Conservation (phyloP, 140 eudicot species). For the Anethum foeniculum region DNA sequence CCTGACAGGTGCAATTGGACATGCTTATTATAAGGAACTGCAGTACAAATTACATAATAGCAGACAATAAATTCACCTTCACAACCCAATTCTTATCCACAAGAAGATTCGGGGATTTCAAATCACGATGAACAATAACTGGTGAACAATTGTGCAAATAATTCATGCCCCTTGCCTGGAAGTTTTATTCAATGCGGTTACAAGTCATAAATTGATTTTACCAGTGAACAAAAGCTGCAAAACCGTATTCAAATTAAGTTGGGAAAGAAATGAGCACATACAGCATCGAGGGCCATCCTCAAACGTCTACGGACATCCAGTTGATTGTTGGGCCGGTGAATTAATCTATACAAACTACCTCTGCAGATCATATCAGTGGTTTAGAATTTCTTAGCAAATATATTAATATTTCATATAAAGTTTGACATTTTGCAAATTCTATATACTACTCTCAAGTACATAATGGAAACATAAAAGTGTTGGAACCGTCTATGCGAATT, state of each 20-base stretch:
- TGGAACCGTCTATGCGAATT: neutral
- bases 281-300: conserved; percentile 94
- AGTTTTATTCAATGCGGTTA: conserved; percentile 8
- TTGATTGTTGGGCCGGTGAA: conserved; percentile 95
- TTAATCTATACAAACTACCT: conserved; percentile 94
- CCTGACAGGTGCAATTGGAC: conserved; percentile 40
- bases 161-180: conserved; percentile 96
- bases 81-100: conserved; percentile 99
- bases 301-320: conserved; percentile 88
- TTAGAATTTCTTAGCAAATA: neutral
- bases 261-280: conserved; percentile 30
- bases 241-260: neutral
- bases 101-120: conserved; percentile 93
- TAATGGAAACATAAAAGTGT: neutral
- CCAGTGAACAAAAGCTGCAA: neutral
- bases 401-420: neutral
- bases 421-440: neutral
- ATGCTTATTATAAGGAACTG: conserved; percentile 12
- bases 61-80: conserved; percentile 48
- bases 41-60: neutral
- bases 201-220: neutral
- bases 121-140: conserved; percentile 90
- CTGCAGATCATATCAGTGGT: conserved; percentile 37
- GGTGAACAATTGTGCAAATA: conserved; percentile 92
- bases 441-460: neutral